phyloP scores from a whole-genome alignment of 768 basidiomycete species.

The Boletus coccyginus region DNA sequence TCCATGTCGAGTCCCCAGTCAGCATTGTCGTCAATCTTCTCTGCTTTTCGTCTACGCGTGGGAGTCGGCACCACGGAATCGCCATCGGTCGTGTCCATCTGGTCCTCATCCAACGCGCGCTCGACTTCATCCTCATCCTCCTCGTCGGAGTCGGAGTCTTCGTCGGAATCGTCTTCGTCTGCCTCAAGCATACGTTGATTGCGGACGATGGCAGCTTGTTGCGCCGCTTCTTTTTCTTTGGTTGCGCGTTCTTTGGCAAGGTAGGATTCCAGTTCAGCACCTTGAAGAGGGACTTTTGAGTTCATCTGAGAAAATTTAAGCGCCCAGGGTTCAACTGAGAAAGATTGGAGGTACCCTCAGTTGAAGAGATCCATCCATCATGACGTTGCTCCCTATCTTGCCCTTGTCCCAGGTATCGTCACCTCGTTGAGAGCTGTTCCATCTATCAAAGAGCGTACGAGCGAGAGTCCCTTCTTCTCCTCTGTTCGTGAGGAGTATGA shows the following conservation, averaged over 20 bases:
- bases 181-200: slow-evolving; percentile 91
- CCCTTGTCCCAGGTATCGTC: slow-evolving; percentile 89
- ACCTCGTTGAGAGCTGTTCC: slow-evolving; percentile 80
- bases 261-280: slow-evolving; percentile 81
- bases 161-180: slow-evolving; percentile 83
- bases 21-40: slow-evolving; percentile 48
- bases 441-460: slow-evolving; percentile 75
- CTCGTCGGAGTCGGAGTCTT: slow-evolving; percentile 63
- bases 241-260: slow-evolving; percentile 70
- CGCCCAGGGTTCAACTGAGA: not conserved
- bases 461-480: slow-evolving; percentile 81
- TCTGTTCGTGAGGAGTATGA: slow-evolving; percentile 80
- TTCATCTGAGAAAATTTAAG: slow-evolving; percentile 56
- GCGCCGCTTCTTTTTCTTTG: slow-evolving; percentile 83
- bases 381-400: slow-evolving; percentile 80
- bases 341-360: slow-evolving; percentile 51
- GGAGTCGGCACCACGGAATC: slow-evolving; percentile 21
- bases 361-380: slow-evolving; percentile 70
- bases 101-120: slow-evolving; percentile 49
- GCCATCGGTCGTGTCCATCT: slow-evolving; percentile 44
- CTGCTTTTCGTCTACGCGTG: slow-evolving; percentile 40
- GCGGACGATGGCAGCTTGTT: slow-evolving; percentile 79
- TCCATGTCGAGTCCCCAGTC: slow-evolving; percentile 78
- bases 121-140: slow-evolving; percentile 61
- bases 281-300: slow-evolving; percentile 85